Conservation (phyloP, 1,139 yeast species). For the Zygosaccharomyces sapae region DNA sequence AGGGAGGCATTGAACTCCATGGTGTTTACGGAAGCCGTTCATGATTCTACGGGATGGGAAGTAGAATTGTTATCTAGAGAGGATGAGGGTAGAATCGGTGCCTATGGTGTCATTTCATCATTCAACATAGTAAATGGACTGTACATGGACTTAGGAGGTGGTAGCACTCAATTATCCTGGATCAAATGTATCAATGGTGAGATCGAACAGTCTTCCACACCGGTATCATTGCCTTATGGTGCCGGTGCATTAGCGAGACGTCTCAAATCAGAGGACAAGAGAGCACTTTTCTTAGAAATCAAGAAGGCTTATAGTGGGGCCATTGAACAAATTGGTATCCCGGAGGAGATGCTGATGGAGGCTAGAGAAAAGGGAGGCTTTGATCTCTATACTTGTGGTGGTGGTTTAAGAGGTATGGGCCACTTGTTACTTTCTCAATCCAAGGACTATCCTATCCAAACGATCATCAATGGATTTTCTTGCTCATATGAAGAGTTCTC, state of each 20-base stretch:
- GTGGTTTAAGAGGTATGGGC: constrained; percentile 63
- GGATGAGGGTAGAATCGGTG: constrained; percentile 60
- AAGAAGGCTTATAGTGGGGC: constrained; percentile 46
- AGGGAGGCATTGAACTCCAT: constrained; percentile 58
- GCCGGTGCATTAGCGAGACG: constrained; percentile 59
- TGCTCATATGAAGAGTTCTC: constrained; percentile 49
- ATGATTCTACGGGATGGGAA: constrained; percentile 55
- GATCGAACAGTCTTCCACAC: constrained; percentile 49
- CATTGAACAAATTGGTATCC: constrained; percentile 44
- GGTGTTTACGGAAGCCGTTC: constrained; percentile 50
- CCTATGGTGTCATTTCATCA: constrained; percentile 65
- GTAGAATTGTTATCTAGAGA: constrained; percentile 53
- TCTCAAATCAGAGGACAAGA: constrained; percentile 45
- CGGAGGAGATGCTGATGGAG: constrained; percentile 41
- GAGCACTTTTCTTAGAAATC: constrained; percentile 46
- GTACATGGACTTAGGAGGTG: constrained; percentile 66
- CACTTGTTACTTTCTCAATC: constrained; percentile 52
- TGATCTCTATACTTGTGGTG: constrained; percentile 60
- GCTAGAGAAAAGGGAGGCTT: constrained; percentile 54
- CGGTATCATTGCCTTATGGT: constrained; percentile 63
- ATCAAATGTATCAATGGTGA: constrained; percentile 51
- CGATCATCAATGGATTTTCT: constrained; percentile 62
- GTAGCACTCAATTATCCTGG: constrained; percentile 63
- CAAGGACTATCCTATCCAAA: constrained; percentile 52
- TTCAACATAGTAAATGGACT: constrained; percentile 58